phyloP scores from a whole-genome alignment of 495 filamentous ascomycete genomes.

The Hypoxylon trugodes region DNA sequence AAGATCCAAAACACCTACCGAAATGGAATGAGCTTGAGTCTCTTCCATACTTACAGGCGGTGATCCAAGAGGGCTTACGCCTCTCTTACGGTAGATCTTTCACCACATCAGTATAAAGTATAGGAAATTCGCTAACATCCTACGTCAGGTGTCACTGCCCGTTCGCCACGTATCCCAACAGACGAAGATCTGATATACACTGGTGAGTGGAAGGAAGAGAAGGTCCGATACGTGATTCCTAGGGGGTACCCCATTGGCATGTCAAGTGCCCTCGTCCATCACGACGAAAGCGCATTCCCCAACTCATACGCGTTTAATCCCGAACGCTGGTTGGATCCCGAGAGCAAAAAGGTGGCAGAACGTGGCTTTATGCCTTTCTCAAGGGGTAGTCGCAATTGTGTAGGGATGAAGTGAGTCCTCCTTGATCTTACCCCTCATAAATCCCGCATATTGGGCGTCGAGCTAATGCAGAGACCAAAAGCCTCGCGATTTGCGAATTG shows the following conservation, averaged over 20 bases:
- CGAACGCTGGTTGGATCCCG: slow-evolving; percentile 14
- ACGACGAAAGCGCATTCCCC: slow-evolving; percentile 21
- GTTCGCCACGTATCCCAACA: slow-evolving; percentile 39
- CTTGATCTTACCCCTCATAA: not conserved
- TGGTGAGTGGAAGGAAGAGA: slow-evolving; percentile 39
- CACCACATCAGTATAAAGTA: too few relatives aligned
- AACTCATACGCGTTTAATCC: slow-evolving; percentile 17
- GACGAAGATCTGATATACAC: slow-evolving; percentile 51
- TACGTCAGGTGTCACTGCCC: slow-evolving; percentile 39
- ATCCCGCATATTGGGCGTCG: not conserved
- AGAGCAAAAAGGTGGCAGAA: not conserved
- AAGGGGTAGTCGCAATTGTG: slow-evolving; percentile 13
- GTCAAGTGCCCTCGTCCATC: slow-evolving; percentile 33
- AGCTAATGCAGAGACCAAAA: slow-evolving; percentile 8
- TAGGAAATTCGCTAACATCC: not conserved
- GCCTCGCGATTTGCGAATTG: slow-evolving; percentile 49
- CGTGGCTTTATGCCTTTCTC: slow-evolving; percentile 18
- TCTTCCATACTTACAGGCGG: slow-evolving; percentile 55
- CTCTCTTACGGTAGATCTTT: slow-evolving; percentile 49
- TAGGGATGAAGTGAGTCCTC: slow-evolving; percentile 29
- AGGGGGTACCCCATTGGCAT: slow-evolving; percentile 52
- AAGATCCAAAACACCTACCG: slow-evolving; percentile 26
- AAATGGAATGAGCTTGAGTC: slow-evolving; percentile 49
- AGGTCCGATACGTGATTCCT: slow-evolving; percentile 38
- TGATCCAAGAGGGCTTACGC: slow-evolving; percentile 54